These are phyloP conservation scores for Arthrobotrys musiformis DNA, from an alignment of 2,329 filamentous ascomycete genomes.

Conservation along the genomic window DNA sequence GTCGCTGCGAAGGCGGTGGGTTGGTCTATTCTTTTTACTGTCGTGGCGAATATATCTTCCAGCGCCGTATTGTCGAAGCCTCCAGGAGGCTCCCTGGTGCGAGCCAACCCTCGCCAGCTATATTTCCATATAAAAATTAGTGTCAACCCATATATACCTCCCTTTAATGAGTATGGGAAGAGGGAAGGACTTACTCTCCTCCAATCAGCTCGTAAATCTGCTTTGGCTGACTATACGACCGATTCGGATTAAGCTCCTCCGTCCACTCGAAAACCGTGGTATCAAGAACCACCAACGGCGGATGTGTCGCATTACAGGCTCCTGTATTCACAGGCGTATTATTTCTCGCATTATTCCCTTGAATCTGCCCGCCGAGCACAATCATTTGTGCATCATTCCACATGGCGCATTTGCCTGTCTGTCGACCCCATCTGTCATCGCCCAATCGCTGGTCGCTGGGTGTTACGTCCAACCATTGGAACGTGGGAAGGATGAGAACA, in stretches of 20 bases:
- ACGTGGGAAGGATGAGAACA: slow-evolving; percentile 45
- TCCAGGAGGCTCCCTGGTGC: slow-evolving; percentile 15
- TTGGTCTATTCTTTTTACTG: slow-evolving; percentile 30
- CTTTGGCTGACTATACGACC: slow-evolving; percentile 45
- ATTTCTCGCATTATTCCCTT: slow-evolving; percentile 25
- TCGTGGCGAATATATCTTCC: slow-evolving; percentile 31
- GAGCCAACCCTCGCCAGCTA: slow-evolving; percentile 48
- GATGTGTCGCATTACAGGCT: slow-evolving; percentile 44
- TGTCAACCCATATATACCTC: background rate
- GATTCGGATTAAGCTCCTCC: slow-evolving; percentile 43
- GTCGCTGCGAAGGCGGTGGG: slow-evolving; percentile 22
- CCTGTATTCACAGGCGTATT: slow-evolving; percentile 42
- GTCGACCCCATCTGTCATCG: slow-evolving; percentile 37
- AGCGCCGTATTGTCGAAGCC: slow-evolving; percentile 31
- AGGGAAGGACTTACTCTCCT: slow-evolving; percentile 37
- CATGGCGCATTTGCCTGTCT: slow-evolving; percentile 19
- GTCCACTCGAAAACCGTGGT: slow-evolving; percentile 47
- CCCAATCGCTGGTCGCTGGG: slow-evolving; percentile 24
- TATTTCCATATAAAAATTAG: background rate
- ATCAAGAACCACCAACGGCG: slow-evolving; percentile 49
- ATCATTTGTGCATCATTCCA: slow-evolving; percentile 54
- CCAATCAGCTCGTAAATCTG: slow-evolving; percentile 33
- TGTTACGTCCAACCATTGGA: slow-evolving; percentile 54
- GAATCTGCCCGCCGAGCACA: slow-evolving; percentile 36
- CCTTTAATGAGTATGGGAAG: background rate